Evolutionary conservation across 169 alveolate species (phyloP).

Genomic region (Eimeria praecox): DNA sequence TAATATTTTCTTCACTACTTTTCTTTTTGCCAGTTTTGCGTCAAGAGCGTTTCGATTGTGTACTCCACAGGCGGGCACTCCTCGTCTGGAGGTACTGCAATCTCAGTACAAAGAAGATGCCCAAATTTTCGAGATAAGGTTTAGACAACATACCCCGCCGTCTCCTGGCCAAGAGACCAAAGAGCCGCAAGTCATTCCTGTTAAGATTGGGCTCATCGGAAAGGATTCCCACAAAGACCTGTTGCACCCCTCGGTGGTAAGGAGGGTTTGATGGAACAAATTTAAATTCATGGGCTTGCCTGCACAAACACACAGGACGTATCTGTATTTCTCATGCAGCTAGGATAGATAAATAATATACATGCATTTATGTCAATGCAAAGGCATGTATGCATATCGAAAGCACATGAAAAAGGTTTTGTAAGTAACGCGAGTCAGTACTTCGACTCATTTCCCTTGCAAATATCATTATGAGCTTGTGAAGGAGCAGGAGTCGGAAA

Average conservation of each 20-base stretch:
- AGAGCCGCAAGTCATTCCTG: slow-evolving; percentile 94
- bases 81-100: slow-evolving; percentile 83
- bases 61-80: slow-evolving; percentile 85
- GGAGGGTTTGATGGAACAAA: too few species aligned
- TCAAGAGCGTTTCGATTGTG: neutral
- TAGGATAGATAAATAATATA: too few species aligned
- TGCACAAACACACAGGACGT: too few species aligned
- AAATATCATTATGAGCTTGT: too few species aligned
- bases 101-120: slow-evolving; percentile 84
- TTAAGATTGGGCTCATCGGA: slow-evolving; percentile 91
- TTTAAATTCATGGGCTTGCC: too few species aligned
- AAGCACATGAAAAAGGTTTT: too few species aligned
- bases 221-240: slow-evolving; percentile 87
- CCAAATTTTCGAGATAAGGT: slow-evolving; percentile 86
- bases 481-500: too few species aligned
- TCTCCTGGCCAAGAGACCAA: slow-evolving; percentile 93
- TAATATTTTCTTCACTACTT: neutral
- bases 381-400: too few species aligned
- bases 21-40: neutral
- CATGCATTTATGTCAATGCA: too few species aligned
- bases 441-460: too few species aligned
- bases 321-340: too few species aligned
- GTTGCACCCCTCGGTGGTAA: slow-evolving; percentile 61
- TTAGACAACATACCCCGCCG: slow-evolving; percentile 92
- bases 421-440: too few species aligned